Evolutionary conservation across 768 basidiomycete genomes (phyloP), one percentile per base, ranked within the genome.

Genomic region (Pisolithus tinctorius): DNA sequence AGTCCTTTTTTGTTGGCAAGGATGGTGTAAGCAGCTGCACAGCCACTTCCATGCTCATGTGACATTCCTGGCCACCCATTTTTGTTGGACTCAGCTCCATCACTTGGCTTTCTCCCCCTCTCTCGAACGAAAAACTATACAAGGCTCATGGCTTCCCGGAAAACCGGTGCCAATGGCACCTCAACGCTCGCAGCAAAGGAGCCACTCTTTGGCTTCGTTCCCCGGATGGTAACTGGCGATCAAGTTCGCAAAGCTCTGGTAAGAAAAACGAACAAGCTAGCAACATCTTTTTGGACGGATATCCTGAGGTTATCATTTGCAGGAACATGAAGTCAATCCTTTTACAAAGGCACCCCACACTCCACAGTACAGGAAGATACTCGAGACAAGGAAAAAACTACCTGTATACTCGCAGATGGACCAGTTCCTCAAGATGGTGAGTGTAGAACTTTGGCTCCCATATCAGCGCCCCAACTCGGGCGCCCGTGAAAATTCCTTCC

Each of bases 321-420:
- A 93, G 92, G 82, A 87, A 60, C 78, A 85, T 54, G 80, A 87
- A 38, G 54, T 86, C 38, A 97, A 98, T 61, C 88, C 95, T 1
- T 98, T 97, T 72, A 96, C 89, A 4, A 86, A 86, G 52, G 68
- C 64, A 53, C 87, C 90, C 0, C 86, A 85, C 64, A 81, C 90
- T 0, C 63, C 79, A 3, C 80, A 85, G 55, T 98, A 96, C 74
- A 82, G 74, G 68, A 92, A 88, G 71, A 94, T 98, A 51, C 67
- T 98, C 23, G 84, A 85, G 60, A 69, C 76, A 10, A 82, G 96
- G 51, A 92, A 85, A 73, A 88, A 89, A 63, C 74, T 99, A 20
- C 95, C 96, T 0, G 94, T 99, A 0, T 96, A 78, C 59, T 70
- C 83, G 2, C 90, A 95, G 69, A 95, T 97, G 93, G 79, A 85